Evolutionary conservation across 1,284 basidiomycete species (phyloP).

Genomic region (Xerocomus minutiporus): DNA sequence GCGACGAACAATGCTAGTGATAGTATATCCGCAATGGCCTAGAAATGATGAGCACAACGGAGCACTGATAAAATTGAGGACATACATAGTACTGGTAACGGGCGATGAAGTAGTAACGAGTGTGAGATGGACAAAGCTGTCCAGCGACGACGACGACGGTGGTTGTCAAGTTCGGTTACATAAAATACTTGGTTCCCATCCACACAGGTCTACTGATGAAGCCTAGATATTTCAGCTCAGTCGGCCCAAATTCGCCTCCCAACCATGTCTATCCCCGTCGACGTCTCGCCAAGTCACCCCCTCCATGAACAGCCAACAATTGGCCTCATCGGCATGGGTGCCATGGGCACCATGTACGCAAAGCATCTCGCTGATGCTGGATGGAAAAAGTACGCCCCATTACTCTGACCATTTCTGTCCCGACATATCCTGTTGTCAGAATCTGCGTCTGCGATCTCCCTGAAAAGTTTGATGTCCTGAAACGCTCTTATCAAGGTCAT

Average conservation of each 20-base stretch:
- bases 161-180: background rate
- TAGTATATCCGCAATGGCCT: too few species aligned
- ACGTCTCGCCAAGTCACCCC: constrained; percentile 50
- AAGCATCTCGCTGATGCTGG: constrained; percentile 70
- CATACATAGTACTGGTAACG: too few species aligned
- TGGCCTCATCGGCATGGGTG: constrained; percentile 88
- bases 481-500: constrained; percentile 59
- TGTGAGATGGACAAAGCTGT: background rate
- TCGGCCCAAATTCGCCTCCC: background rate
- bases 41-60: too few species aligned
- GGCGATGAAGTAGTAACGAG: background rate
- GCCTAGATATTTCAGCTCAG: background rate
- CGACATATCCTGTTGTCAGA: constrained; percentile 29
- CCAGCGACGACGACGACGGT: too few species aligned
- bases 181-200: background rate
- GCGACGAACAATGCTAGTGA: too few species aligned
- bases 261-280: constrained; percentile 21
- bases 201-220: background rate
- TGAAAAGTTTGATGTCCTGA: constrained; percentile 66
- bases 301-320: constrained; percentile 66
- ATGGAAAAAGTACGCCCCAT: constrained; percentile 68
- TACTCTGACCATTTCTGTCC: background rate
- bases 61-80: too few species aligned
- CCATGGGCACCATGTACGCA: constrained; percentile 96
- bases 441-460: constrained; percentile 93